These are phyloP conservation scores for Apiospora rasikravindrae DNA, from an alignment of 2,329 filamentous ascomycete genomes.

Conservation along the genomic window DNA sequence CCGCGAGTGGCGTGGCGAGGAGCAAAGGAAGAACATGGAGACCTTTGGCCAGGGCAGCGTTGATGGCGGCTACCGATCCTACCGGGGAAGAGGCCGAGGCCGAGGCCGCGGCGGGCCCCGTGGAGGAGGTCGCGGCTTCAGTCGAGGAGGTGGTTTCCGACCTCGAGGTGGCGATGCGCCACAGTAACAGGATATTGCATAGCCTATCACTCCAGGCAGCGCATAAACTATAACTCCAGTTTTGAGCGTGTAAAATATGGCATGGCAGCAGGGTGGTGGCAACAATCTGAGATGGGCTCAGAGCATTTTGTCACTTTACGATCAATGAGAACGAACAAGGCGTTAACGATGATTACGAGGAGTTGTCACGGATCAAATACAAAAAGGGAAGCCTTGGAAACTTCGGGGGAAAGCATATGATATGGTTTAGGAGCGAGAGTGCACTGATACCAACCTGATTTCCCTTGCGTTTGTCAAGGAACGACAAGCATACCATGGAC, in stretches of 20 bases:
- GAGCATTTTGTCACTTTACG: not conserved
- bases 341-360: conserved; percentile 18
- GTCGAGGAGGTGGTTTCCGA: conserved; percentile 33
- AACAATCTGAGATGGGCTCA: conserved; percentile 7
- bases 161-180: conserved; percentile 18
- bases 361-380: conserved; percentile 17
- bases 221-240: not conserved
- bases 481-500: not conserved
- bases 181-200: not conserved
- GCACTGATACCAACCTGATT: conserved; percentile 20
- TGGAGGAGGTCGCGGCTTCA: conserved; percentile 52
- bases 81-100: conserved; percentile 79
- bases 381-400: not conserved
- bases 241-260: conserved; percentile 25
- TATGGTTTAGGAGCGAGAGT: conserved; percentile 12
- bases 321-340: conserved; percentile 20
- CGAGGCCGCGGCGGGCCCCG: conserved; percentile 62
- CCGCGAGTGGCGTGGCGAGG: conserved; percentile 87
- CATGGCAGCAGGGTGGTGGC: conserved; percentile 11
- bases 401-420: conserved; percentile 16
- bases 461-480: conserved; percentile 8
- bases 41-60: conserved; percentile 97
- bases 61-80: conserved; percentile 77
- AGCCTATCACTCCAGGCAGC: no score
- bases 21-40: conserved; percentile 95